Evolutionary conservation across 2,329 filamentous ascomycete species (phyloP), one percentile per base, ranked within the genome.

Genomic region (Plenodomus biglobosus): DNA sequence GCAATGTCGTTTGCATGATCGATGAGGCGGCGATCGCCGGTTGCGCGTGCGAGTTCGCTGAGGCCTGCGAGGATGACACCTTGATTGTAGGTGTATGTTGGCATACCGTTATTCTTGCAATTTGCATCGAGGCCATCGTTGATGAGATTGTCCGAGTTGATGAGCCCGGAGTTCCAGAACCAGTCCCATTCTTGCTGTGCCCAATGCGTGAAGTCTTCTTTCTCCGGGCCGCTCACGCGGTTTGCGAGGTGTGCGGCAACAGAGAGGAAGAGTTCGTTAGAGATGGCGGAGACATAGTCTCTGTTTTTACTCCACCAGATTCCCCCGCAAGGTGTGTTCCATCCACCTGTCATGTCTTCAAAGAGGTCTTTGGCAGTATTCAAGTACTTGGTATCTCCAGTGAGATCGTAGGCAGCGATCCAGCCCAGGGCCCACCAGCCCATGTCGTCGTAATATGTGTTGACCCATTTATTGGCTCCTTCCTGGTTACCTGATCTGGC

Each of bases 381-480:
- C 34, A 85, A 77, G 54, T 82, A 85, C n/a, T 74, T 72, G 1
- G 54, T 30, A 38, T 84, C 71, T 2, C 72, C 68, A 0, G 81
- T 82, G 15, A 81, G 69, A 58, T 85, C 83, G 58, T 76, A 83
- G 3, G 79, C 73, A 19, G 78, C 76, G 44, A 85, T 79, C 74
- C 82, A 78, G 16, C 75, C 82, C 48, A 85, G 73, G 8, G 78
- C 81, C 83, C 83, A 85, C 83, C 83, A 85, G n/a, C 80, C 77
- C 61, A 82, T 79, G 58, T 85, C 83, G 53, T 85, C 83, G 54
- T 82, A 83, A 49, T 70, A 83, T 6, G 77, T 75, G 50, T 82
- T 80, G 46, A 78, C 65, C 59, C 80, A 82, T 17, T 54, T 50
- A 0, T 49, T 62, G 22, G 55, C 58, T 32, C 13, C 62, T 10